Evolutionary conservation across 805 yeast genomes (phyloP).

Genomic region (Saccharomycopsis fodiens): DNA sequence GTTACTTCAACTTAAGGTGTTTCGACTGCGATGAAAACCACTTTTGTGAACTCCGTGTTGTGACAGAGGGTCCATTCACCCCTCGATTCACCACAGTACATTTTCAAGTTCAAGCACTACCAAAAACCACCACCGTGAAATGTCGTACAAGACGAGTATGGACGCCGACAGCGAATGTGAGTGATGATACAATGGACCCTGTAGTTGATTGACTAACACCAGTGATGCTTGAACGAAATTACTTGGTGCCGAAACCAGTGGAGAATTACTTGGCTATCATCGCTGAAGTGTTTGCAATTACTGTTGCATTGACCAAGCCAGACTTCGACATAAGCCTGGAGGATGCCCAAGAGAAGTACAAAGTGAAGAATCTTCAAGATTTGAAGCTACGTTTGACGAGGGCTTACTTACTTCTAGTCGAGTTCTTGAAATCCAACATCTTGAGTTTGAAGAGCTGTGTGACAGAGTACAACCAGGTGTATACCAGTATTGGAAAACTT

Average conservation of each 20-base stretch:
- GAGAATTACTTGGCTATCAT: constrained; percentile 10
- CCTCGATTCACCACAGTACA: too few species aligned
- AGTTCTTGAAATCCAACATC: constrained; percentile 8
- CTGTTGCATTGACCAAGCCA: neutral
- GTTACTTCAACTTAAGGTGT: too few species aligned
- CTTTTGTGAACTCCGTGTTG: too few species aligned
- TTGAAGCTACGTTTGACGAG: constrained; percentile 5
- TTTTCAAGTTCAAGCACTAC: too few species aligned
- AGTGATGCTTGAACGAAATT: constrained; percentile 11
- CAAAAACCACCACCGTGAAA: neutral
- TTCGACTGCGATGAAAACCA: too few species aligned
- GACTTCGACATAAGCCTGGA: constrained; percentile 5
- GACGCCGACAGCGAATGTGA: neutral
- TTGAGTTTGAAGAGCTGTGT: constrained; percentile 9
- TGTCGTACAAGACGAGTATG: neutral
- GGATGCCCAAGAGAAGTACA: constrained; percentile 6
- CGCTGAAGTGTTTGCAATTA: constrained; percentile 5
- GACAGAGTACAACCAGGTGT: constrained; percentile 7
- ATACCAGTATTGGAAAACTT: constrained; percentile 2
- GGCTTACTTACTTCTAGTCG: constrained; percentile 10
- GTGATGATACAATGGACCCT: too few species aligned
- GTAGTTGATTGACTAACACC: too few species aligned
- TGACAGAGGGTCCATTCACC: too few species aligned
- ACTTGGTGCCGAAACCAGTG: constrained; percentile 12
- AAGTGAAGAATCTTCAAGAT: constrained; percentile 4